Evolutionary conservation across 2,329 filamentous ascomycete species (phyloP).

Genomic region (Curvularia sp.): DNA sequence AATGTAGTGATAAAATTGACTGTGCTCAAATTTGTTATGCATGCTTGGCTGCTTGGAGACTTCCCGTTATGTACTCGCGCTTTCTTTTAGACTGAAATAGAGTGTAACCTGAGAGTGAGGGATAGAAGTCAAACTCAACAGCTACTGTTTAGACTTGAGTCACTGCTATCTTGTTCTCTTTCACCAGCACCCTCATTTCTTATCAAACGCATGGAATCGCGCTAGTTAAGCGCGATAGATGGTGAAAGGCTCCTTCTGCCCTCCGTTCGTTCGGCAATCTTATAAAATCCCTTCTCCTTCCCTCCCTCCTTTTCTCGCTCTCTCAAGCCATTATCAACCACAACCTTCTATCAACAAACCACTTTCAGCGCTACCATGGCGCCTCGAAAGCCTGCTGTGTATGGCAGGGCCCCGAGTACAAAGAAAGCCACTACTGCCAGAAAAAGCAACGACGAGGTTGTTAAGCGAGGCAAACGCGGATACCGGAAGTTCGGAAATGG

Average conservation of each 20-base stretch:
- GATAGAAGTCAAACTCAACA: not conserved
- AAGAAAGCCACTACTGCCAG: slow-evolving; percentile 1
- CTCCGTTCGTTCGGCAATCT: not conserved
- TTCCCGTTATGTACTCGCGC: not conserved
- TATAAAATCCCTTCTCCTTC: not conserved
- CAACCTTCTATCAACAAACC: not conserved
- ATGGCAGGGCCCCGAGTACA: not conserved
- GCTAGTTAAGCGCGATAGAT: not conserved
- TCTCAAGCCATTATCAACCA: not conserved
- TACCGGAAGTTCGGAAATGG: slow-evolving; percentile 27
- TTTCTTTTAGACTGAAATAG: too few relatives aligned
- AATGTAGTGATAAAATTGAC: not conserved
- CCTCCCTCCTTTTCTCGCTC: not conserved
- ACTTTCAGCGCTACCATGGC: slow-evolving; percentile 6
- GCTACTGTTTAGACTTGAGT: not conserved
- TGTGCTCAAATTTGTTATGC: too few relatives aligned
- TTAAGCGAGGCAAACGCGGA: slow-evolving; percentile 24
- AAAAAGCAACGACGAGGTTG: slow-evolving; percentile 5
- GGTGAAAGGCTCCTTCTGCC: not conserved
- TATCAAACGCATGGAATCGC: not conserved
- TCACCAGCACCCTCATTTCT: not conserved
- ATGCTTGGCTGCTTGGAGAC: not conserved
- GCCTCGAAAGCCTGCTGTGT: not conserved
- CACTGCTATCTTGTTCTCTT: not conserved
- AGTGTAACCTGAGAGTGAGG: not conserved